Percentiles rank a stretch among this genome's conserved stretches.
These are phyloP conservation scores for Epichloe gansuensis DNA, from an alignment of 2,329 filamentous ascomycete genomes.

Conservation along the genomic window DNA sequence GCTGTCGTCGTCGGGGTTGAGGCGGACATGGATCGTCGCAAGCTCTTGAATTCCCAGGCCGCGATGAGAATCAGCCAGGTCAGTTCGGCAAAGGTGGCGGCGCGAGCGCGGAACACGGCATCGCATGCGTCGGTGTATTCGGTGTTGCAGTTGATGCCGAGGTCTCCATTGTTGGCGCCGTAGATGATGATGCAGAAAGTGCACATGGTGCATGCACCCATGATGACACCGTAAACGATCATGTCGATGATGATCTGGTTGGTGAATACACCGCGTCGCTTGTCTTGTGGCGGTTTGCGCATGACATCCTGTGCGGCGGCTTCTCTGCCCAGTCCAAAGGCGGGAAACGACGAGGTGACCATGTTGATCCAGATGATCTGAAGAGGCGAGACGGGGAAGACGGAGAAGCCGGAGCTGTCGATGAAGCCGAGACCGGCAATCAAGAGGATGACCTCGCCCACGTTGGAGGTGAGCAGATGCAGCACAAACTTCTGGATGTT, in stretches of 20 bases:
- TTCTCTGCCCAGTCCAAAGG: slow-evolving; percentile 79
- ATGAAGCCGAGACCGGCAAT: slow-evolving; percentile 75
- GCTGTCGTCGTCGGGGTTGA: slow-evolving; percentile 40
- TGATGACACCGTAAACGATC: slow-evolving; percentile 65
- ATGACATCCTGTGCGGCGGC: slow-evolving; percentile 64
- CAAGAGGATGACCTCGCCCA: slow-evolving; percentile 70
- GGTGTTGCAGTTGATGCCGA: slow-evolving; percentile 52
- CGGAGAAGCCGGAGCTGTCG: slow-evolving; percentile 55
- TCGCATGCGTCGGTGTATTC: slow-evolving; percentile 40
- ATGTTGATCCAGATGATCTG: slow-evolving; percentile 93
- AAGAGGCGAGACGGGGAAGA: slow-evolving; percentile 75
- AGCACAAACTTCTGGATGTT: slow-evolving; percentile 84
- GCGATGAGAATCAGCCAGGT: slow-evolving; percentile 63
- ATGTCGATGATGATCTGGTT: slow-evolving; percentile 67
- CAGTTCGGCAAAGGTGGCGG: slow-evolving; percentile 59
- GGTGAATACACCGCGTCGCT: slow-evolving; percentile 58
- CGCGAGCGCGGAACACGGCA: slow-evolving; percentile 55
- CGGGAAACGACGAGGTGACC: slow-evolving; percentile 76
- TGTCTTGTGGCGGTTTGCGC: slow-evolving; percentile 63
- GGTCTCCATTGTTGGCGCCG: slow-evolving; percentile 39
- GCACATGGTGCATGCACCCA: slow-evolving; percentile 54
- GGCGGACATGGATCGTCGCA: slow-evolving; percentile 56
- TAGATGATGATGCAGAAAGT: slow-evolving; percentile 55
- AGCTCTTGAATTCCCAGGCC: slow-evolving; percentile 67
- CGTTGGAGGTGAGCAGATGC: slow-evolving; percentile 67